Base-by-base conservation (phyloP, 2,329 filamentous ascomycete species). In the Paramyrothecium roridum region DNA sequence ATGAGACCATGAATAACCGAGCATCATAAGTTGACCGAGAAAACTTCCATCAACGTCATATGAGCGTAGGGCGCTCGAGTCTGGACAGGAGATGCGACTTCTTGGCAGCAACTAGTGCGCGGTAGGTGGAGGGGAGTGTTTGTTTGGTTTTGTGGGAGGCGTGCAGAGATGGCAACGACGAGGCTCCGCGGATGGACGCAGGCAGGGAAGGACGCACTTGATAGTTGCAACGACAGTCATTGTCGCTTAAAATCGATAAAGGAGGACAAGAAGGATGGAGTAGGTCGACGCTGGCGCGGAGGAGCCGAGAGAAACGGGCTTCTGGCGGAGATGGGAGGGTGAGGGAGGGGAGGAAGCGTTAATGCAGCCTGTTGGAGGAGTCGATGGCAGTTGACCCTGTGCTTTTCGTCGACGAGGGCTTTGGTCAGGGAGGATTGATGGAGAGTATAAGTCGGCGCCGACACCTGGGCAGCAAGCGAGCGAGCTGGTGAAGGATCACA, bases 221-320 rank as follows among this genome's bases (percentile, higher is more conserved):
- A 85, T 85, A 66, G 82, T 85, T 77, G 82, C 81, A 73, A 84
- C 81, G 67, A 84, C 81, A 77, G 84, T 82, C 71, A 76, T 81
- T 73, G 67, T 73, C 67, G 49, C 30, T 51, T 11, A 19, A 17
- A 17, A 43, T 43, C 37, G 37, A 43, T 17, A 43, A 21, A 17
- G 22, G 22, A 20, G 55, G 53, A 55, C 26, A 6, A 53, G 52
- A 43, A 54, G 50, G 40, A 26, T 45, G 23, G 19, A 54, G 52
- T 21, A 30, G 40, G 43, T 52, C 34, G 20, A 12, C 21, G 52
- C 26, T 53, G 6, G 37, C 37, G 13, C 4, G 37, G 13, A 13
- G 37, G 37, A 19, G 37, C 37, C 13, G 37, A 43, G 37, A 43
- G 37, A 43, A 43, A 43, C 13, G n/a, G 37, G 16, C 37, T 43